Evolutionary conservation across 2,329 filamentous ascomycete species (phyloP), one percentile per base, ranked within the genome.

Genomic region (Penicillium capsulatum): DNA sequence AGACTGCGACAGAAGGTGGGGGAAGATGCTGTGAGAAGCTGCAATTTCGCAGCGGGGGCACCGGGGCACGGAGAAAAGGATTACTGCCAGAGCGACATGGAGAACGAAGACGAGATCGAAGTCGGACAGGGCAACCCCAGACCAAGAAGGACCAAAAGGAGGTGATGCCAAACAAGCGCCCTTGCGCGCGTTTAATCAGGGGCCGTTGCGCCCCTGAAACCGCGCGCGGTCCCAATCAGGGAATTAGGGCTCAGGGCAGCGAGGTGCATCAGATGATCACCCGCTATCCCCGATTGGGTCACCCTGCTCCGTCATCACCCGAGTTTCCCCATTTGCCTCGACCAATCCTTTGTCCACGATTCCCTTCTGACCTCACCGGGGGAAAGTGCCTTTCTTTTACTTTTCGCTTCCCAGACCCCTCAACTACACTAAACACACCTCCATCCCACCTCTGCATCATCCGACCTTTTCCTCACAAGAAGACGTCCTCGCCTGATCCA

Each of bases 141-240:
- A 31, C 19, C 36, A 38, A n/a, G 22, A 51, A 44, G 42, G 38
- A 33, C 39, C 49, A 52, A 62, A 62, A 62, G 60, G 59, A 59
- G 57, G 53, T 59, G 44, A 45, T 46, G 40, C 44, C 39, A 58
- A 58, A 58, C 58, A 64, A 60, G 60, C 62, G 62, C 62, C 54
- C 59, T 63, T 60, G 54, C 60, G 60, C 61, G 62, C 61, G 62
- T 51, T 52, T 64, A 56, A 36, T 36, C 37, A 44, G 19, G 31
- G 38, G 11, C 15, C 29, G 6, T 4, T 6, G 26, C 11, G 13
- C 36, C 36, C 36, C 36, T 38, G 36, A 38, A 20, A 33, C 20
- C 16, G 17, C 7, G 9, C n/a, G 16, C 19, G 15, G 11, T 7
- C 2, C 24, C 24, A 19, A 22, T 22, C 2, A 22, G 34, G 9